These are phyloP conservation scores for Aspergillus spinulosporus DNA, from an alignment of 2,329 filamentous ascomycete genomes.

Conservation along the genomic window DNA sequence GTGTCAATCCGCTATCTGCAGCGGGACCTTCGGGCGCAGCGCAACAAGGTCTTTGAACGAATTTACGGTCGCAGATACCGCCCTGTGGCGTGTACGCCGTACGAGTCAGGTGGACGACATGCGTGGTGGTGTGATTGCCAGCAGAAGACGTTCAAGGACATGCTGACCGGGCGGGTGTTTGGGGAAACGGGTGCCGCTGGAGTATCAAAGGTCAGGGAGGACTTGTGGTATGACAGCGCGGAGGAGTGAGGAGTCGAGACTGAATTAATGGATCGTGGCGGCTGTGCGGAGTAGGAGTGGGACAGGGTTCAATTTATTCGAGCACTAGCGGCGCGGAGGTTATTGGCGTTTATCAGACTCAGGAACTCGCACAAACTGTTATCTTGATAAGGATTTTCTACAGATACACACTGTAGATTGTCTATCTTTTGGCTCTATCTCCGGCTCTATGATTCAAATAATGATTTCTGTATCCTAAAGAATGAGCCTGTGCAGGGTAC, in stretches of 20 bases:
- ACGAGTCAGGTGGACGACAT: neutral
- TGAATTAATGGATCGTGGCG: neutral
- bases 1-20: neutral
- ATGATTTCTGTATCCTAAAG: no score
- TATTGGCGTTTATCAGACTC: neutral
- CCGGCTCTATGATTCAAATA: no score
- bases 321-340: neutral
- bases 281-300: neutral
- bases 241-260: neutral
- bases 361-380: neutral
- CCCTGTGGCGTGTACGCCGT: neutral
- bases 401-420: no score
- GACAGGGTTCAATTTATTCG: neutral
- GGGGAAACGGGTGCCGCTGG: neutral
- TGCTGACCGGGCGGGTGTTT: slow-evolving; percentile 10
- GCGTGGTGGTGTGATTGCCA: slow-evolving; percentile 14
- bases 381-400: neutral
- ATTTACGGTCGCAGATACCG: slow-evolving; percentile 1
- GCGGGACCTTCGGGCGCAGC: neutral
- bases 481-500: neutral
- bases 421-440: no score
- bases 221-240: slow-evolving; percentile 10
- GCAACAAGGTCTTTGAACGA: slow-evolving; percentile 1
- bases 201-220: neutral
- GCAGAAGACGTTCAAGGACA: slow-evolving; percentile 2